Base-by-base conservation (phyloP, 2,329 filamentous ascomycete species). In the Acrocalymma vagum region DNA sequence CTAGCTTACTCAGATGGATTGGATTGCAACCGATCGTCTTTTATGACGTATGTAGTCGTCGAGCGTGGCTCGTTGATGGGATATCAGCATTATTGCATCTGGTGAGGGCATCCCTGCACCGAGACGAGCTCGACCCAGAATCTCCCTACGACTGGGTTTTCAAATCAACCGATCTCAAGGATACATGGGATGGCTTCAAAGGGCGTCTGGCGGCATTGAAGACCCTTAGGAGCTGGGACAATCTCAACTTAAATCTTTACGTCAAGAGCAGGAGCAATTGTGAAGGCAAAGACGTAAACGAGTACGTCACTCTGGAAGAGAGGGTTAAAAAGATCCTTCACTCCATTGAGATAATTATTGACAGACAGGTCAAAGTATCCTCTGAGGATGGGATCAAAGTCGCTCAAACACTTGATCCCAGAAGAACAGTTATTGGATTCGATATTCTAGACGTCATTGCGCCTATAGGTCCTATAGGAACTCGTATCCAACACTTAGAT, bases 11-110 rank as follows among this genome's bases (percentile, higher is more conserved):
- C 5, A 6, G 17, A 18, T 17, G 14, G 33, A 20, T 43, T 3
- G 33, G 27, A 3, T 4, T 13, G 6, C 40, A 43, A 6, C 29
- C 34, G 6, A 53, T 61, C 0, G 43, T 53, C 3, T 38, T 58
- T 4, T 62, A 48, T 43, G 63, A 62, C 28, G 51, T 39, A 9
- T 42, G 21, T 13, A 55, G 55, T n/a, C 56, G 51, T 23, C 53
- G 63, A 24, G 68, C 59, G 1, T 73, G 69, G 67, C 40, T 72
- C 1, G 45, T 70, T 0, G 65, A 72, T 39, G 71, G 69, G n/a
- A 52, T 58, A 8, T 66, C 58, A 38, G 67, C 65, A 5, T 35
- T 73, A 15, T 58, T 73, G 6, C 69, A 74, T 39, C 57, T 73
- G 3, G 45, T 31, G 2, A 32, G 40, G 3, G 18, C 37, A 1